Evolutionary conservation across 2,329 filamentous ascomycete species (phyloP), one percentile per base, ranked within the genome.

Genomic region (Aureobasidium uvarum): DNA sequence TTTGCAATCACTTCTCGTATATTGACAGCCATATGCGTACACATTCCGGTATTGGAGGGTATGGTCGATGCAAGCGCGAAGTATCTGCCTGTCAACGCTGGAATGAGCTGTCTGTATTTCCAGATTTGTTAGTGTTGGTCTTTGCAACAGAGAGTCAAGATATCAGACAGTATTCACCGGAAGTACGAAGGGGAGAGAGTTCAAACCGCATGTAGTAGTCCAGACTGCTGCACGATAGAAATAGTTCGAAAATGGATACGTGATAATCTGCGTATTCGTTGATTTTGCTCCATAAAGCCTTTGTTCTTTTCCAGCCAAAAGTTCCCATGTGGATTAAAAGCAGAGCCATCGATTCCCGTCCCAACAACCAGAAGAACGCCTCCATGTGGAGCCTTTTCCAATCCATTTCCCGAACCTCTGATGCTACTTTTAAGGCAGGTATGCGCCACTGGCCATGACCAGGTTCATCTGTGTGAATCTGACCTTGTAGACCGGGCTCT

Each of bases 391-490:
- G 13, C 41, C 16, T 43, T 43, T 13, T 8, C 10, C 4, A 20
- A 20, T n/a, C 46, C 20, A 1, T 50, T 50, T 50, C 25, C 46
- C 14, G 25, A 2, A 4, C 1, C 7, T 10, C 10, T n/a, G 14
- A 14, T 46, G 13, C 25, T 25, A 10, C 25, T 54, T 8, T 38
- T 14, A 75, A 43, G 85, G 86, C 73, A 88, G 73, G 77, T 86
- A 88, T 43, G 84, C 85, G 46, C 93, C 92, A 54, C 90, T 92
- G 25, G 92, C 92, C 67, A 98, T 82, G 14, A 97, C 89, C 69
- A 98, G 78, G 75, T 99, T 99, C 91, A 96, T 97, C 67, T 92
- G 84, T 3, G 95, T 98, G 72, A 97, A 97, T 73, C 89, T 86
- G 63, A 96, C 93, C 78, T 94, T 95, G 77, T 96, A 91, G 13